Conservation (phyloP, 2,329 filamentous ascomycete species). For the Thelonectria rubi region DNA sequence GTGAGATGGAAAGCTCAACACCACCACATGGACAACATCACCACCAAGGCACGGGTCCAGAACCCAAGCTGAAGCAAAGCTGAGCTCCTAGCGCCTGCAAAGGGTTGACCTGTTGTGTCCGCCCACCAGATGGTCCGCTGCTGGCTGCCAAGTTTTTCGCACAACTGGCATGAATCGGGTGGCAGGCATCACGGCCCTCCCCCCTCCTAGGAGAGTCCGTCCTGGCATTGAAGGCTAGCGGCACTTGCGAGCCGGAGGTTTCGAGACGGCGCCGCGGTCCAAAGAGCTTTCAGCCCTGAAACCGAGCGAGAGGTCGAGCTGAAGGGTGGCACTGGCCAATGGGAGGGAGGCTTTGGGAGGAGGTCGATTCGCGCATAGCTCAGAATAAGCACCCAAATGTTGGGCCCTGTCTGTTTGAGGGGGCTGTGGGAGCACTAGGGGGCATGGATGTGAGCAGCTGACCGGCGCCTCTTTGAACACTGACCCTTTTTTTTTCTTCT, state of each 20-base stretch:
- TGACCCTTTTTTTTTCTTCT: not conserved
- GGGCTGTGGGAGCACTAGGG: not conserved
- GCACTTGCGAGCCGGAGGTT: slow-evolving; percentile 5
- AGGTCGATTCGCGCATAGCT: not conserved
- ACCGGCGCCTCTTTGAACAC: not conserved
- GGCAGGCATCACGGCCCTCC: too few relatives aligned
- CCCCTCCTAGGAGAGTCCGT: not conserved
- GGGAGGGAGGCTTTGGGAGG: not conserved
- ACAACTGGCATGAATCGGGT: not conserved
- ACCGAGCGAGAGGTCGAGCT: slow-evolving; percentile 10
- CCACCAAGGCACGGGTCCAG: not conserved
- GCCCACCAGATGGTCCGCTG: too few relatives aligned
- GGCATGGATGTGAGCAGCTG: not conserved
- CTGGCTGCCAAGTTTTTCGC: not conserved
- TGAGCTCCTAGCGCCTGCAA: not conserved
- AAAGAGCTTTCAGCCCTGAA: slow-evolving; percentile 13
- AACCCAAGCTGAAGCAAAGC: not conserved
- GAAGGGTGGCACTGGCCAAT: not conserved
- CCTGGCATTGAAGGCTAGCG: slow-evolving; percentile 13
- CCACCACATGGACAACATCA: not conserved
- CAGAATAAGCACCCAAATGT: not conserved
- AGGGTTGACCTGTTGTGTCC: too few relatives aligned
- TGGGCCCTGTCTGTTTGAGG: not conserved
- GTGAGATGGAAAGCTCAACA: not conserved
- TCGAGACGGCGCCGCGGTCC: not conserved